Evolutionary conservation across 1,139 yeast species (phyloP).

Genomic region (Taphrina wiesneri): DNA sequence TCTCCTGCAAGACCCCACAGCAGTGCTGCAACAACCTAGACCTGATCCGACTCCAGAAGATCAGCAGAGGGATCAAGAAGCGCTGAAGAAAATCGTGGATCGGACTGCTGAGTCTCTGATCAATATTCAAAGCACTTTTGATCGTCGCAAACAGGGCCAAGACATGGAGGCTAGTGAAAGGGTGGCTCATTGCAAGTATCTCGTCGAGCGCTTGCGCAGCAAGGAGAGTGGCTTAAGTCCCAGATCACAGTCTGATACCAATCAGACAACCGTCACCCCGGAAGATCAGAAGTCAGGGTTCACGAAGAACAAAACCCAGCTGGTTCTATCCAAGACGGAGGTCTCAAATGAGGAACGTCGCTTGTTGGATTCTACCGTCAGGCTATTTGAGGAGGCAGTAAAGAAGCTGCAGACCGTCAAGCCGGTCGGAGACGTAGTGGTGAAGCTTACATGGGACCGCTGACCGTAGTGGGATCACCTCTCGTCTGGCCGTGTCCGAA

Average conservation of each 20-base stretch:
- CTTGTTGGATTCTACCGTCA: not conserved
- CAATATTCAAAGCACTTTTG: slow-evolving; percentile 17
- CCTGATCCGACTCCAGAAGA: slow-evolving; percentile 12
- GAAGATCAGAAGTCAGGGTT: not conserved
- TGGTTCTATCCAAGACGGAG: not conserved
- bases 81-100: slow-evolving; percentile 1
- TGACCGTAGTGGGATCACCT: too few relatives aligned
- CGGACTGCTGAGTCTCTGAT: slow-evolving; percentile 10
- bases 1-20: slow-evolving; percentile 11
- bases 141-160: not conserved
- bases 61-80: slow-evolving; percentile 15
- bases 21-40: slow-evolving; percentile 8
- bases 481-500: too few relatives aligned
- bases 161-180: not conserved
- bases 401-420: not conserved
- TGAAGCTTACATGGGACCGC: slow-evolving; percentile 3
- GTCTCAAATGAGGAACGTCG: slow-evolving; percentile 5
- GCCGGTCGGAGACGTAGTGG: slow-evolving; percentile 8
- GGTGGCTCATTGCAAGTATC: slow-evolving; percentile 11
- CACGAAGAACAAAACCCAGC: not conserved
- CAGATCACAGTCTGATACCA: not conserved
- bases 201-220: slow-evolving; percentile 11
- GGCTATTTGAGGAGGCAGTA: not conserved
- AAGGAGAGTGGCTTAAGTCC: not conserved
- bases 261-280: not conserved